phyloP scores from a whole-genome alignment of 805 yeast species.

The Ogataea kodamae region DNA sequence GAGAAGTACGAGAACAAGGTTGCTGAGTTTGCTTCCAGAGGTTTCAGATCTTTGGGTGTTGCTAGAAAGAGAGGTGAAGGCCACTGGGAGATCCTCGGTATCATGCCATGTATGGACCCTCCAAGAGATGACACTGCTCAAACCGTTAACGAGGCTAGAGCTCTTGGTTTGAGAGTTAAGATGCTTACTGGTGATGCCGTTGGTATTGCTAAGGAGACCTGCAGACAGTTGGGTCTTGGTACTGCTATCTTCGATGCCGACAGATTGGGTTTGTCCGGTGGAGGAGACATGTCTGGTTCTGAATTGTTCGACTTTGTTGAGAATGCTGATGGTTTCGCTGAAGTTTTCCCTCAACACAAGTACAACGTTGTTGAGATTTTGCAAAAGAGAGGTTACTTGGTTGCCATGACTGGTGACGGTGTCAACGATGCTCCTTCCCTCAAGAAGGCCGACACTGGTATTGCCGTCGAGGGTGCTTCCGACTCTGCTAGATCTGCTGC shows the following conservation, averaged over 20 bases:
- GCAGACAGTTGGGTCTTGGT: conserved; percentile 96
- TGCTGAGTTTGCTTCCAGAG: conserved; percentile 96
- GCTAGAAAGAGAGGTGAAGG: conserved; percentile 98
- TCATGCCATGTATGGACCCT: conserved; percentile 98
- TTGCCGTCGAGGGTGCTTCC: conserved; percentile 97
- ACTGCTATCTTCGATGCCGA: conserved; percentile 96
- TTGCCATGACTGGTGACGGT: conserved; percentile 99
- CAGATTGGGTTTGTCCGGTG: conserved; percentile 91
- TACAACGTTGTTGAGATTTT: conserved; percentile 93
- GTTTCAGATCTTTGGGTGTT: conserved; percentile 98
- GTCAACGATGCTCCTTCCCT: conserved; percentile 97
- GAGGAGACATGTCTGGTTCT: conserved; percentile 94
- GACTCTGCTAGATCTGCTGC: conserved; percentile 98
- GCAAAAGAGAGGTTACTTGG: conserved; percentile 94
- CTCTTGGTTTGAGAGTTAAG: conserved; percentile 90
- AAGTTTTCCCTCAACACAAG: conserved; percentile 98
- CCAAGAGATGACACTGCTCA: conserved; percentile 98
- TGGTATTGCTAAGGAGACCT: conserved; percentile 97
- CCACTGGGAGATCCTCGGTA: conserved; percentile 96
- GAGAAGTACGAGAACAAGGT: conserved; percentile 96
- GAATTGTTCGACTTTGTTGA: conserved; percentile 96
- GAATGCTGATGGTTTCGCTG: conserved; percentile 98
- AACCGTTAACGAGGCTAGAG: conserved; percentile 88
- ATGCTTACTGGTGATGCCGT: conserved; percentile 99
- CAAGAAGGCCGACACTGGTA: conserved; percentile 95